These are phyloP conservation scores for Curvularia verruculosa DNA, from an alignment of 2,329 filamentous ascomycete species.

Conservation along the genomic window DNA sequence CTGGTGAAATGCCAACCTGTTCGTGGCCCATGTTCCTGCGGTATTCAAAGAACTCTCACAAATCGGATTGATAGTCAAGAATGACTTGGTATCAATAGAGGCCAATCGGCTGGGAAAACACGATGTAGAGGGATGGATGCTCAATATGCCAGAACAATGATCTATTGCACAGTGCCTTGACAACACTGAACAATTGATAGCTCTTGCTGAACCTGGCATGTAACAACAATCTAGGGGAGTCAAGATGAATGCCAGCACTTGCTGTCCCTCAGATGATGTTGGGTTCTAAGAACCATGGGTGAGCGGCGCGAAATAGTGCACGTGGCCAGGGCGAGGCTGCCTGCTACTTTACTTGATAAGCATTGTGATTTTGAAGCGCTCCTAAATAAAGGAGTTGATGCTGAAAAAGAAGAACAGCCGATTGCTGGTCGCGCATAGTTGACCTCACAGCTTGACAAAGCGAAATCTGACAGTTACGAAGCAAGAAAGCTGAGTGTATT, in stretches of 20 bases:
- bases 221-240: background rate
- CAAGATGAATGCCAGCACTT: conserved; percentile 5
- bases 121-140: background rate
- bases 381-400: no score
- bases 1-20: background rate
- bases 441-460: background rate
- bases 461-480: background rate
- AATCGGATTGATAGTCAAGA: conserved; percentile 1
- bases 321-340: background rate
- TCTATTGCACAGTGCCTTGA: background rate
- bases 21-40: background rate
- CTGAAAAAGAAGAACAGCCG: no score
- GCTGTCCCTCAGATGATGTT: background rate
- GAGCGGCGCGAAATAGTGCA: background rate
- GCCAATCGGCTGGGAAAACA: background rate
- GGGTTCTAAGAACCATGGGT: background rate
- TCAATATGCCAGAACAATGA: background rate
- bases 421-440: background rate
- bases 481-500: background rate
- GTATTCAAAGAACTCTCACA: conserved; percentile 8
- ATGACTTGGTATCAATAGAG: conserved; percentile 3
- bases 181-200: background rate
- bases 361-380: background rate
- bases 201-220: background rate
- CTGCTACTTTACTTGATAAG: background rate